Evolutionary conservation across 805 yeast genomes (phyloP), one percentile per base, ranked within the genome.

Genomic region (Metschnikowia drakensbergensis): DNA sequence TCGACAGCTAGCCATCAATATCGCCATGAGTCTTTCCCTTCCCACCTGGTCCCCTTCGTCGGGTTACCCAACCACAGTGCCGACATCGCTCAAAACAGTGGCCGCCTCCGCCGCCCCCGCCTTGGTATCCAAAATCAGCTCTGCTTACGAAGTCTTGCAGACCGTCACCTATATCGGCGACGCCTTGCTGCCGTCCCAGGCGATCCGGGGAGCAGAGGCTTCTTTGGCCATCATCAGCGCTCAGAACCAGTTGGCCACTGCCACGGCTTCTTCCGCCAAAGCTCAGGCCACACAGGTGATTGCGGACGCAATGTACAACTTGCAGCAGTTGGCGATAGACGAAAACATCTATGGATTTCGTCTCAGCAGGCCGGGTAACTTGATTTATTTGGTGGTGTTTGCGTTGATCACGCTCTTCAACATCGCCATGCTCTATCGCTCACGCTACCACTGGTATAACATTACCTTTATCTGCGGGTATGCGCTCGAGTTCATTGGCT

Each of bases 381-480:
- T 62, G 45, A 59, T 70, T 25, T 72, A 59, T 49, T 54, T 67
- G 26, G 54, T 58, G 3, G 44, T 70, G 2, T 72, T 64, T 50
- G 46, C 60, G 5, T 10, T 63, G 13, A 44, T 65, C 22, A 62
- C 63, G 45, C 13, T 53, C 8, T 70, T 58, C 60, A 54, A 54
- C 17, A 35, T 58, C 1, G 51, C 51, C 8, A 68, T 71, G 74
- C 8, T 60, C 2, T 45, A 48, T 42, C 63, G 56, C 46, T 70
- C 75, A 2, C 59, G 69, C 45, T 71, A 67, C 53, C 65, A 63
- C 47, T 72, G 75, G 75, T 72, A 55, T 52, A 71, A 71, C 50
- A 52, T 71, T 29, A 60, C 72, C 2, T 72, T 71, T 48, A 53
- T 67, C 43, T 57, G 63, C 45, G 75, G 76, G 0, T 67, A 56